Conservation (phyloP, 2,329 filamentous ascomycete species). For the Didymella lethalis region DNA sequence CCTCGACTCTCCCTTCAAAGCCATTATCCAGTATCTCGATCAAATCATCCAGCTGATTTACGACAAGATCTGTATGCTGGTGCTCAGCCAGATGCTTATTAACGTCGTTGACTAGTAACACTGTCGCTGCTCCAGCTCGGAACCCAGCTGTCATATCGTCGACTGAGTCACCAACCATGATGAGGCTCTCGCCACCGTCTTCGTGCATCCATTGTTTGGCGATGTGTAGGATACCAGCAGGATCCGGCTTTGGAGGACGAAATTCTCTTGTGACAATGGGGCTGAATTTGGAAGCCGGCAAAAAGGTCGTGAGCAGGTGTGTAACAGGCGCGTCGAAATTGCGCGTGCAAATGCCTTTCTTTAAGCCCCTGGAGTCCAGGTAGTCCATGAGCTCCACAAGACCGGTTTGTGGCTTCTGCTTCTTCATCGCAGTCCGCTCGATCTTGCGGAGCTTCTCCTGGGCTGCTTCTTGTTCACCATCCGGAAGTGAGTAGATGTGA, state of each 20-base stretch:
- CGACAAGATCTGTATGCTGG: slow-evolving; percentile 78
- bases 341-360: slow-evolving; percentile 88
- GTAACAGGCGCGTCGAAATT: slow-evolving; percentile 83
- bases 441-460: slow-evolving; percentile 78
- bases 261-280: slow-evolving; percentile 89
- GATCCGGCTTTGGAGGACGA: slow-evolving; percentile 83
- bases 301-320: slow-evolving; percentile 77
- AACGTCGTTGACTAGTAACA: slow-evolving; percentile 85
- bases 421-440: slow-evolving; percentile 80
- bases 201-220: slow-evolving; percentile 72
- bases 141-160: slow-evolving; percentile 93
- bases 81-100: slow-evolving; percentile 75
- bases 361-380: slow-evolving; percentile 71
- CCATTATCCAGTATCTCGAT: slow-evolving; percentile 77
- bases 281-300: slow-evolving; percentile 71
- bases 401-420: slow-evolving; percentile 83
- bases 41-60: slow-evolving; percentile 75
- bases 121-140: slow-evolving; percentile 84
- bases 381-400: slow-evolving; percentile 81
- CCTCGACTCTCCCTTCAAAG: slow-evolving; percentile 64
- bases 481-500: slow-evolving; percentile 79
- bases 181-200: slow-evolving; percentile 56
- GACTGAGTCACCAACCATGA: slow-evolving; percentile 70
- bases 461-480: slow-evolving; percentile 67
- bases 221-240: slow-evolving; percentile 87